These are phyloP conservation scores for Echeveria elegans DNA, from an alignment of 164 flowering plant genomes.

Conservation along the genomic window DNA sequence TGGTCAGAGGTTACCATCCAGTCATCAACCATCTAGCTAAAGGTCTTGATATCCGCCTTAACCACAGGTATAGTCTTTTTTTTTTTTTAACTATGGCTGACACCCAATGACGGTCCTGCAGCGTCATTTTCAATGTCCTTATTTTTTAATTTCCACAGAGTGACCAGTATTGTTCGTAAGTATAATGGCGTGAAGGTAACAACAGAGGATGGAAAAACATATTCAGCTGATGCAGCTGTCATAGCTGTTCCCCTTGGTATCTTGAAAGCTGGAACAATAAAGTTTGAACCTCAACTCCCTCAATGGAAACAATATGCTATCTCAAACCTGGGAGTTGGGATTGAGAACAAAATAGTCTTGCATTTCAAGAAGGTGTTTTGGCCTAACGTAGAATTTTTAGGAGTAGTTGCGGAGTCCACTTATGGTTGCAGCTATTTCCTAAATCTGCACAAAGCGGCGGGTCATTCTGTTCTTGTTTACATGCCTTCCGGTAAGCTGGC, in stretches of 20 bases:
- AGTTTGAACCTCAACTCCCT: conserved; percentile 83
- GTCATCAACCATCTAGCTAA: conserved; percentile 85
- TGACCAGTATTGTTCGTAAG: conserved; percentile 46
- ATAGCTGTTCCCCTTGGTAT: conserved; percentile 84
- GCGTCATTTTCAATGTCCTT: neutral
- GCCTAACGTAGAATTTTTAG: conserved; percentile 97
- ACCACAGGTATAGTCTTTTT: conserved; percentile 45
- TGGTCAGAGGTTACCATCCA: conserved; percentile 88
- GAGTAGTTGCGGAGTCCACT: conserved; percentile 77
- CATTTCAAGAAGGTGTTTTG: conserved; percentile 86
- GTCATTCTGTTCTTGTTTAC: conserved; percentile 82
- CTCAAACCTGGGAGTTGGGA: conserved; percentile 72
- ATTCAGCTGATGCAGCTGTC: conserved; percentile 79
- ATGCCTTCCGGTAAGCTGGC: conserved; percentile 96
- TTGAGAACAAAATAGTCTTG: conserved; percentile 79
- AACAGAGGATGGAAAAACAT: conserved; percentile 62
- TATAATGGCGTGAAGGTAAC: conserved; percentile 70
- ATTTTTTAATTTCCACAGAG: conserved; percentile 27
- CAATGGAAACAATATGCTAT: conserved; percentile 89
- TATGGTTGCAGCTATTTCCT: conserved; percentile 89
- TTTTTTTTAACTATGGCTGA: neutral
- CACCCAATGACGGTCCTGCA: neutral
- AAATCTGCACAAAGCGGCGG: conserved; percentile 95
- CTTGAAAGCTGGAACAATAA: conserved; percentile 48
- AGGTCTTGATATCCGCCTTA: conserved; percentile 80